These are phyloP conservation scores for Ganoderma resinaceum DNA, from an alignment of 1,284 basidiomycete genomes.

Conservation along the genomic window DNA sequence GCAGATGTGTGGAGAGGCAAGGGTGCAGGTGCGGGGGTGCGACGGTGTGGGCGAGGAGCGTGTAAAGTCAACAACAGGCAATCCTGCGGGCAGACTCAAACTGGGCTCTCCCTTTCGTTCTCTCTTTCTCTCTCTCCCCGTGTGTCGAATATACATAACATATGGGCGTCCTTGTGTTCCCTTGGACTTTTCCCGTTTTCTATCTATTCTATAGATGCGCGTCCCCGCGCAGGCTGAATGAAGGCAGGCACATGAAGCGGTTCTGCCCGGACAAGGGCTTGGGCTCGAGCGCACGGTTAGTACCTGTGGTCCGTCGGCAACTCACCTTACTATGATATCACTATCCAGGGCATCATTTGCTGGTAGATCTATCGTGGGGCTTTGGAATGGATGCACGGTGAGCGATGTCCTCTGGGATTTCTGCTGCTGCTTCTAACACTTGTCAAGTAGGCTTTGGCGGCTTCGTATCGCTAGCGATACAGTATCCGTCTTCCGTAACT, in stretches of 20 bases:
- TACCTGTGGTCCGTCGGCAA: neutral
- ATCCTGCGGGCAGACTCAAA: conserved; percentile 5
- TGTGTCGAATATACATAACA: conserved; percentile 30
- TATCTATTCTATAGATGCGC: conserved; percentile 21
- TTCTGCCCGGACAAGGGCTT: neutral
- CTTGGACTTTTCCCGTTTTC: conserved; percentile 8
- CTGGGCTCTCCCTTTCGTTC: neutral
- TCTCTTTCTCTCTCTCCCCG: conserved; percentile 8
- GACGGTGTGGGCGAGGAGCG: conserved; percentile 7
- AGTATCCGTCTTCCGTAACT: neutral
- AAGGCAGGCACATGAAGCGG: neutral
- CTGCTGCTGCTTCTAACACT: neutral
- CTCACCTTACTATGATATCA: neutral
- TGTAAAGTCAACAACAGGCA: conserved; percentile 11
- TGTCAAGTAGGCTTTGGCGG: neutral
- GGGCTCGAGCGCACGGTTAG: neutral
- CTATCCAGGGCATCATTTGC: neutral
- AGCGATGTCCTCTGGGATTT: neutral
- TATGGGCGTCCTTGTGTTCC: conserved; percentile 24
- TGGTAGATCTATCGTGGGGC: neutral
- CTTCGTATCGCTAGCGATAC: neutral
- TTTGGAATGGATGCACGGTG: neutral
- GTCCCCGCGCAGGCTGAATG: neutral
- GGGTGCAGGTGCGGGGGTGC: neutral
- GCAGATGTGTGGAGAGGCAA: neutral